These are phyloP conservation scores for Copromyces sp. DNA, from an alignment of 495 filamentous ascomycete genomes.

Conservation along the genomic window DNA sequence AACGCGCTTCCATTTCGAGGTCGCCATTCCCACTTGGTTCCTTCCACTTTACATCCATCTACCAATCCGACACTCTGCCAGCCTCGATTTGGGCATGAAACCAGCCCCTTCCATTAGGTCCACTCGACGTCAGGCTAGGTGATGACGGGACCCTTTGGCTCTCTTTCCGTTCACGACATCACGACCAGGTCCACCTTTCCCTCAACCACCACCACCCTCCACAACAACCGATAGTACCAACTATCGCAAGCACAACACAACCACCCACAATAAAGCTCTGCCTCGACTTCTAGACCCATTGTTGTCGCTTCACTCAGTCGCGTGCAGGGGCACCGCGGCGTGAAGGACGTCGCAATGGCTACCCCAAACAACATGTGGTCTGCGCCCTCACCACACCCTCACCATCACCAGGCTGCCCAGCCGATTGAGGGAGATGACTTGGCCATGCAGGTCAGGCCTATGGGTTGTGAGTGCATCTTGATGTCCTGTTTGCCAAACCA, in stretches of 20 bases:
- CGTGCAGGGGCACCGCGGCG: slow-evolving; percentile 5
- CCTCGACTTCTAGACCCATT: neutral
- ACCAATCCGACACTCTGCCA: neutral
- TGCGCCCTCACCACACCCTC: slow-evolving; percentile 14
- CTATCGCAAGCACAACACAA: neutral
- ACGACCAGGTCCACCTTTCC: neutral
- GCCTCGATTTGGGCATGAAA: slow-evolving; percentile 22
- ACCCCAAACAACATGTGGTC: slow-evolving; percentile 18
- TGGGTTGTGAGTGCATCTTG: slow-evolving; percentile 37
- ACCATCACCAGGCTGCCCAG: slow-evolving; percentile 4
- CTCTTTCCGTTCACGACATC: neutral
- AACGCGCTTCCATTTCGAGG: neutral
- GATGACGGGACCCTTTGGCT: slow-evolving; percentile 6
- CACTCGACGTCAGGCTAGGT: slow-evolving; percentile 5
- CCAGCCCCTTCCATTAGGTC: slow-evolving; percentile 24
- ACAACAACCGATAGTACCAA: neutral
- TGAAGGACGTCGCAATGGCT: slow-evolving; percentile 14
- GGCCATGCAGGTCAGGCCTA: slow-evolving; percentile 37
- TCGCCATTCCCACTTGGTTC: neutral
- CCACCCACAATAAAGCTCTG: neutral
- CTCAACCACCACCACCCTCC: slow-evolving; percentile 3
- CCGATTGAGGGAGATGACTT: slow-evolving; percentile 41
- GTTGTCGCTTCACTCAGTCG: slow-evolving; percentile 7
- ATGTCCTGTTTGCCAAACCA: neutral
- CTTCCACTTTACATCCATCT: neutral